Percentiles rank a stretch among this genome's conserved stretches.
Evolutionary conservation across 2,329 filamentous ascomycete genomes (phyloP).

Genomic region (Nothopassalora personata): DNA sequence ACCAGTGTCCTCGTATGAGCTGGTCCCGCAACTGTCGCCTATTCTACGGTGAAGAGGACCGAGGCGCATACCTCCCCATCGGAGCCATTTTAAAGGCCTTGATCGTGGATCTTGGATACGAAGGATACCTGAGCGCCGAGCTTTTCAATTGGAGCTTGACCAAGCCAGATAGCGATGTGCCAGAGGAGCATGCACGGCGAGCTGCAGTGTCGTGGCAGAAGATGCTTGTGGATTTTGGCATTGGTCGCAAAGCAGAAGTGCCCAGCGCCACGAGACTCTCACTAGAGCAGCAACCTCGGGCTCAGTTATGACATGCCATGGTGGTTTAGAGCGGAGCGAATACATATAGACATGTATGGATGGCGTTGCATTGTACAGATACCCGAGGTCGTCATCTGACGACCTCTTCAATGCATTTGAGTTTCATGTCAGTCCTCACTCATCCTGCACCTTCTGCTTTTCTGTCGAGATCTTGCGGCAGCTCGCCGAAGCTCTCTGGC

Average conservation of each 20-base stretch:
- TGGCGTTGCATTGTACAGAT: constrained; percentile 6
- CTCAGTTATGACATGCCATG: constrained; percentile 14
- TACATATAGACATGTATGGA: constrained; percentile 5
- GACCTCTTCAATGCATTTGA: neutral
- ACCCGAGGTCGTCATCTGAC: constrained; percentile 3
- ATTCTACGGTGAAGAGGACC: constrained; percentile 59
- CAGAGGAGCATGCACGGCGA: constrained; percentile 51
- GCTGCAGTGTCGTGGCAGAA: constrained; percentile 50
- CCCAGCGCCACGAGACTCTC: neutral
- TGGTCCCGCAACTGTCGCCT: constrained; percentile 72
- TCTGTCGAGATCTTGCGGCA: constrained; percentile 1
- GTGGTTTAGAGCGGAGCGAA: neutral
- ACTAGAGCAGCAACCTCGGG: constrained; percentile 13
- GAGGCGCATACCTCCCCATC: constrained; percentile 64
- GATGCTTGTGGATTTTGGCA: constrained; percentile 37
- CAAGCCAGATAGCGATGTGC: constrained; percentile 48
- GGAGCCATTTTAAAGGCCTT: constrained; percentile 57
- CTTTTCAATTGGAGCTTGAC: constrained; percentile 60
- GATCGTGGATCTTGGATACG: constrained; percentile 58
- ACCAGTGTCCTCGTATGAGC: constrained; percentile 63
- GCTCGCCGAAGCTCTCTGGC: constrained; percentile 11
- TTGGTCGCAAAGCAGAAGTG: constrained; percentile 2
- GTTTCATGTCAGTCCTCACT: neutral
- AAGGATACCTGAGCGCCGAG: constrained; percentile 68
- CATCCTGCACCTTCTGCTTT: constrained; percentile 10